phyloP scores from a whole-genome alignment of 495 filamentous ascomycete genomes.

The Penicillium atrosanguineum region DNA sequence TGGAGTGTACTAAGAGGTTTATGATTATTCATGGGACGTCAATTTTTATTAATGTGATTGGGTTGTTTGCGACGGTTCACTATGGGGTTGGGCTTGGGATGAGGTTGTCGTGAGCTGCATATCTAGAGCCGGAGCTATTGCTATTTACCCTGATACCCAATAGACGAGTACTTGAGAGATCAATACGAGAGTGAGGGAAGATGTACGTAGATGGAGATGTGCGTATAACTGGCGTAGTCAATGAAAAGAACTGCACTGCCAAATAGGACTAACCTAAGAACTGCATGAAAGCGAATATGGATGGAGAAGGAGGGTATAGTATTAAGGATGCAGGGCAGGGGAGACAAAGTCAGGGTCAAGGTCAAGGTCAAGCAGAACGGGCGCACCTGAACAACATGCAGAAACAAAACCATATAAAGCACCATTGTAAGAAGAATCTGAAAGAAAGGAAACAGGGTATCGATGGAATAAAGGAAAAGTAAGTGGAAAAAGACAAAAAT shows the following conservation, averaged over 20 bases:
- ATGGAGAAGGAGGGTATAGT: not conserved
- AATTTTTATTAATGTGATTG: not conserved
- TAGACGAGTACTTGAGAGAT: not conserved
- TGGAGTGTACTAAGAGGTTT: not conserved
- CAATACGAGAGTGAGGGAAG: not conserved
- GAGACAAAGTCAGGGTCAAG: not conserved
- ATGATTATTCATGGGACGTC: not conserved
- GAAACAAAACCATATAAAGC: conserved; percentile 6
- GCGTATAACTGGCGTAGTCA: not conserved
- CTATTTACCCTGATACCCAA: not conserved
- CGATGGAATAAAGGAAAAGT: conserved; percentile 28
- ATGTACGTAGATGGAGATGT: not conserved
- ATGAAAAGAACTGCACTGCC: not conserved
- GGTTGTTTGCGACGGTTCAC: not conserved
- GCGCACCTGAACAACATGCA: conserved; percentile 2
- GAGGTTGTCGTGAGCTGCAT: not conserved
- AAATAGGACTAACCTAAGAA: not conserved
- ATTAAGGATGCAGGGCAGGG: not conserved
- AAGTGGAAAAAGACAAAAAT: conserved; percentile 15
- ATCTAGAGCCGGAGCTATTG: not conserved
- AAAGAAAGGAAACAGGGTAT: conserved; percentile 33
- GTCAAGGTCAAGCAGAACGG: not conserved
- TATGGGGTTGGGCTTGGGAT: not conserved
- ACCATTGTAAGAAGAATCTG: not conserved
- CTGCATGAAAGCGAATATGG: not conserved